Conservation (phyloP, 1,284 basidiomycete species). For the Pseudozyma pruni region DNA sequence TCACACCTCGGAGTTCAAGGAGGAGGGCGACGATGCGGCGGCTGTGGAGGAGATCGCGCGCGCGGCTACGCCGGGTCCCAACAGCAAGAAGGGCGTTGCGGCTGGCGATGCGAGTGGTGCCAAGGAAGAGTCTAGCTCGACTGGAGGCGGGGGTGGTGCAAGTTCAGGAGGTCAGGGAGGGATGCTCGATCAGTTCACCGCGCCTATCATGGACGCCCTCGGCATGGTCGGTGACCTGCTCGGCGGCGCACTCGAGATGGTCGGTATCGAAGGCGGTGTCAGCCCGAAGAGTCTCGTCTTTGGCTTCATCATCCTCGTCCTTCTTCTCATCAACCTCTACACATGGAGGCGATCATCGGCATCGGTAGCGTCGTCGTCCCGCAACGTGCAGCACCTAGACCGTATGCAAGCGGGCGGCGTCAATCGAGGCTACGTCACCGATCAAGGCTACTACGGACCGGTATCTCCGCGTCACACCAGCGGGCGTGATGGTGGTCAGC, state of each 20-base stretch:
- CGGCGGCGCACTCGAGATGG: conserved; percentile 44
- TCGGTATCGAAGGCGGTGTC: conserved; percentile 23
- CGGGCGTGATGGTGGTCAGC: not conserved
- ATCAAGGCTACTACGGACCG: conserved; percentile 33
- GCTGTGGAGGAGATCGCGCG: conserved; percentile 57
- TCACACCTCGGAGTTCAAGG: conserved; percentile 87
- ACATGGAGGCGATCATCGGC: conserved; percentile 24
- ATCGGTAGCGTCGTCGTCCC: not conserved
- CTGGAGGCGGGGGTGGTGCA: conserved; percentile 1
- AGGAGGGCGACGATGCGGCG: conserved; percentile 76
- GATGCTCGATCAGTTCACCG: conserved; percentile 6
- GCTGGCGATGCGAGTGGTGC: conserved; percentile 15
- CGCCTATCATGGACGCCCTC: conserved; percentile 25
- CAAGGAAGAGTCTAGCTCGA: not conserved
- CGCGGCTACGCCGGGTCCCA: conserved; percentile 46
- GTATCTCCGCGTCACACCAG: conserved; percentile 16
- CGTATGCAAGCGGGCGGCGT: conserved; percentile 24
- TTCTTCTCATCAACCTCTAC: conserved; percentile 68
- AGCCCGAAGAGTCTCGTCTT: conserved; percentile 55
- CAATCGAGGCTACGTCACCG: conserved; percentile 41
- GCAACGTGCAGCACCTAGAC: conserved; percentile 16
- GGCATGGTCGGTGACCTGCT: conserved; percentile 45
- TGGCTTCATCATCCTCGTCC: conserved; percentile 58
- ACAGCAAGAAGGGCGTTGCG: conserved; percentile 16
- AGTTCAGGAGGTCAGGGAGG: conserved; percentile 10